Conservation (phyloP, 106 monocot genomes). For the Dendrobium huoshanense region DNA sequence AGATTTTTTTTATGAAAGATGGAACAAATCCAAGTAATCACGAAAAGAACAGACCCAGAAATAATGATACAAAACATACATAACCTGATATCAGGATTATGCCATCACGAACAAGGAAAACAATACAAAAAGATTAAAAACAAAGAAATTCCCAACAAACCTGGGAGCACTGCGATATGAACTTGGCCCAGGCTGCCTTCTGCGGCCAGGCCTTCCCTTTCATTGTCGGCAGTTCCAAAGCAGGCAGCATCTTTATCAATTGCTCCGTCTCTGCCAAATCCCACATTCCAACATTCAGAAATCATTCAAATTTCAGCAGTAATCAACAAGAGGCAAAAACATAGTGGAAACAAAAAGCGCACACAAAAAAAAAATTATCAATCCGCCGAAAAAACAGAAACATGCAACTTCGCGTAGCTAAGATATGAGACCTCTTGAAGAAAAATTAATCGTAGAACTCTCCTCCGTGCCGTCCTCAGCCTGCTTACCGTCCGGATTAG, state of each 20-base stretch:
- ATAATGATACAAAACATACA: neutral
- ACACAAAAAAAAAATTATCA: neutral
- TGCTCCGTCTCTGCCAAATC: neutral
- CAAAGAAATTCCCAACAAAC: neutral
- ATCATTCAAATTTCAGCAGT: neutral
- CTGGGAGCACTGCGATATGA: conserved; percentile 8
- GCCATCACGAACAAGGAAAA: neutral
- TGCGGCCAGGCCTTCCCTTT: conserved; percentile 6
- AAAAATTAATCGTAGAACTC: conserved; percentile 1
- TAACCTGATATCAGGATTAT: neutral
- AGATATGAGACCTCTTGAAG: neutral
- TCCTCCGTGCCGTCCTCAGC: neutral
- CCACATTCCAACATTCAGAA: neutral
- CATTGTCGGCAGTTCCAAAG: neutral
- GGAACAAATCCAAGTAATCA: neutral
- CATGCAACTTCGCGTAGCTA: neutral
- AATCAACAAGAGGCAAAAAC: neutral
- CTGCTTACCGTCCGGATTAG: neutral
- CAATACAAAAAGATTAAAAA: neutral
- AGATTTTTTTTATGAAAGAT: neutral
- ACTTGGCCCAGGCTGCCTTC: conserved; percentile 4
- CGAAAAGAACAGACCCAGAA: neutral
- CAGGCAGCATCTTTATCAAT: conserved; percentile 2
- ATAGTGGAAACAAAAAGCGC: neutral
- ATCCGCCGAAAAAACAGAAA: neutral